phyloP scores from a whole-genome alignment of 2,329 filamentous ascomycete genomes.

The Cercospora sp. region DNA sequence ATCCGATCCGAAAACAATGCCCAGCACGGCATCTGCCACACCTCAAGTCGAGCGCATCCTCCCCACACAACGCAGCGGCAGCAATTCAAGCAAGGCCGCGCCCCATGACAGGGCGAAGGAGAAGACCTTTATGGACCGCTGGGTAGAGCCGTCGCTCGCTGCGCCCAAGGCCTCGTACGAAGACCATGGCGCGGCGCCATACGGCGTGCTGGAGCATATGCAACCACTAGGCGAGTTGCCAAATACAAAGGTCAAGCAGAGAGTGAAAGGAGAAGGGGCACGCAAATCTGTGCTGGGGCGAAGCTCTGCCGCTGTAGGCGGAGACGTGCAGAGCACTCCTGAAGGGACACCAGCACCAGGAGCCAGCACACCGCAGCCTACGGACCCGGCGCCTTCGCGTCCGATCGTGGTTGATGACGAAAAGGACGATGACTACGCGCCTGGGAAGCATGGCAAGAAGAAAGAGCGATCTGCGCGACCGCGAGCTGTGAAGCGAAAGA shows the following conservation, averaged over 20 bases:
- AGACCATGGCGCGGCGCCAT: conserved; percentile 71
- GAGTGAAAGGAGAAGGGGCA: conserved; percentile 50
- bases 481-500: conserved; percentile 31
- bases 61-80: conserved; percentile 12
- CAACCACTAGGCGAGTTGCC: conserved; percentile 75
- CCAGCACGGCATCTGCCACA: conserved; percentile 11
- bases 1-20: conserved; percentile 12
- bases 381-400: conserved; percentile 40
- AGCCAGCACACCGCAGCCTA: conserved; percentile 39
- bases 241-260: conserved; percentile 59
- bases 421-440: conserved; percentile 50
- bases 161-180: conserved; percentile 67
- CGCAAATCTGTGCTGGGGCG: conserved; percentile 46
- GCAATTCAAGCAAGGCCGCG: conserved; percentile 44
- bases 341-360: conserved; percentile 40
- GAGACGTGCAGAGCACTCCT: conserved; percentile 49
- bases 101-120: conserved; percentile 36
- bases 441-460: conserved; percentile 40
- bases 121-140: conserved; percentile 40
- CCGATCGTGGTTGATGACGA: conserved; percentile 45
- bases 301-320: conserved; percentile 44
- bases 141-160: conserved; percentile 59
- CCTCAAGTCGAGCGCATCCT: conserved; percentile 13
- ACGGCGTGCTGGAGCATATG: conserved; percentile 79
- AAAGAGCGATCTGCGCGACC: conserved; percentile 30